Evolutionary conservation across 345 rosid genomes (phyloP), one percentile per base, ranked within the genome.

Genomic region (Citrus medica): DNA sequence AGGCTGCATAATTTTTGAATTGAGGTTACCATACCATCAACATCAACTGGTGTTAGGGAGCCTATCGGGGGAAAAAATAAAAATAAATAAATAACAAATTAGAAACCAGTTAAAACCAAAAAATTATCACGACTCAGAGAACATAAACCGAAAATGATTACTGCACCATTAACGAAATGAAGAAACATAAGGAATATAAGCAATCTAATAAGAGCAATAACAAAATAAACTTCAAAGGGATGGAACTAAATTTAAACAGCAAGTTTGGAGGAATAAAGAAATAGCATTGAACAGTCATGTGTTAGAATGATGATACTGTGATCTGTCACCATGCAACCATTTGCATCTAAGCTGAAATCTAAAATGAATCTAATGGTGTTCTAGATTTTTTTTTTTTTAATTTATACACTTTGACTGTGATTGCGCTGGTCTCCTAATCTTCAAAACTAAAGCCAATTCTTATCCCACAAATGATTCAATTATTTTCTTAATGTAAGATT

Each of bases 1-100:
- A 95, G 86, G 87, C 98, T 86, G 83, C 92, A 93, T 73, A 93
- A 51, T 81, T 95, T 93, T 85, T 73, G 86, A 80, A 95, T 70
- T 22, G 83, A 83, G 69, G 90, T 89, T 72, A 91, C 81, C 67
- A 89, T 67, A 65, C 83, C 85, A 76, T 93, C 97, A 46, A 75
- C 78, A 84, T 91, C 95, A 48, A 68, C 38, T 76, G 84, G 66
- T 35, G 80, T 74, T 74, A 75, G 83, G 75, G 84, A 70, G 69
- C 91, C 98, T 95, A 82, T 74, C 78, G 13, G 67, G 28, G 21
- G 62, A 80, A 79, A 58, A 42, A 42, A 42, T 2, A 40, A 40
- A 38, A 38, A 9, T 2, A 9, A 9, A 9, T 40, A 40, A 40
- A 40, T 17, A 73, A 79, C n/a, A 38, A 75, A 10, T 48, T 14